These are phyloP conservation scores for Talaromyces marneffei DNA, from an alignment of 2,329 filamentous ascomycete genomes.

Conservation along the genomic window DNA sequence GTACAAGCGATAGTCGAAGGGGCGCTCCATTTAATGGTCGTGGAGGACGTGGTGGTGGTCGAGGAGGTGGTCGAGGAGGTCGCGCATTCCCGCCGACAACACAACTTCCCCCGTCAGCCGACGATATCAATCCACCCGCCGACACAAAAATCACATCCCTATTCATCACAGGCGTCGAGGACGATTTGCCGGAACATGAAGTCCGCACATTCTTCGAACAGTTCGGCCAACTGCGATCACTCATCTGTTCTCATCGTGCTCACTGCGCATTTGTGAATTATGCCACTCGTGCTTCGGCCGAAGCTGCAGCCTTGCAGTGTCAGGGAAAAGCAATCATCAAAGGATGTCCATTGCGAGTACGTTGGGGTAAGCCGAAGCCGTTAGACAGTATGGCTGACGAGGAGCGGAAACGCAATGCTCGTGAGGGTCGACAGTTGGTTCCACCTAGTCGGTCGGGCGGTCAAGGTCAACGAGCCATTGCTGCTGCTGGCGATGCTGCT, in stretches of 20 bases:
- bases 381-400: constrained; percentile 88
- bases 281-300: constrained; percentile 73
- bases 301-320: constrained; percentile 75
- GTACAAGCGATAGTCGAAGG: constrained; percentile 58
- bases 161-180: constrained; percentile 91
- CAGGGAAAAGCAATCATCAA: constrained; percentile 85
- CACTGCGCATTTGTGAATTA: constrained; percentile 98
- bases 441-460: constrained; percentile 42
- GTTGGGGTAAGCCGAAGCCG: constrained; percentile 89
- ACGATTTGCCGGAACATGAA: constrained; percentile 89
- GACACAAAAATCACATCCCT: constrained; percentile 86
- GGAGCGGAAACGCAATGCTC: constrained; percentile 71
- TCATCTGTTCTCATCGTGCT: constrained; percentile 94
- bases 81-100: constrained; percentile 64
- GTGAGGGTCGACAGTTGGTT: constrained; percentile 63
- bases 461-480: constrained; percentile 28
- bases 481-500: constrained; percentile 38
- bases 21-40: constrained; percentile 35
- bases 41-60: constrained; percentile 48
- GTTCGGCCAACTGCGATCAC: constrained; percentile 82
- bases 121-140: constrained; percentile 78
- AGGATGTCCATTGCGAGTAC: constrained; percentile 80
- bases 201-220: constrained; percentile 83
- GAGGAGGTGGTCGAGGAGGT: constrained; percentile 45
- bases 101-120: constrained; percentile 70